phyloP scores from a whole-genome alignment of 2,329 filamentous ascomycete species.

The Claviceps capensis region DNA sequence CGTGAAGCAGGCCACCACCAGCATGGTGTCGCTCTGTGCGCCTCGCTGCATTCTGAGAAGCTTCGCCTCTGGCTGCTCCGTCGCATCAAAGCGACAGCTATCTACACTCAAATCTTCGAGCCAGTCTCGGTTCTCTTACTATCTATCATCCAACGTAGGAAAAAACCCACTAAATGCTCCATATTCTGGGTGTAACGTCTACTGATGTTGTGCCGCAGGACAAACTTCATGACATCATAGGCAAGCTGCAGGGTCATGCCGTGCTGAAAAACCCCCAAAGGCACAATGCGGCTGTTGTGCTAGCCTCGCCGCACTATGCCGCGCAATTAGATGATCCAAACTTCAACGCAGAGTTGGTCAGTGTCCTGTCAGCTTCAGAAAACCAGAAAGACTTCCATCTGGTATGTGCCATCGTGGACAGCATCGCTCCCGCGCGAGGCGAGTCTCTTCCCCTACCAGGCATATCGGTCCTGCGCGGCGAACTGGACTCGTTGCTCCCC shows the following conservation, averaged over 20 bases:
- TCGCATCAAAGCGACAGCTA: constrained; percentile 5
- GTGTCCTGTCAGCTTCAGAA: constrained; percentile 30
- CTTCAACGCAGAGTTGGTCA: constrained; percentile 29
- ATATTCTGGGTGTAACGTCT: neutral
- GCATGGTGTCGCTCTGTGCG: constrained; percentile 11
- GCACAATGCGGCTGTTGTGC: constrained; percentile 31
- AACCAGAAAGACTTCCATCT: constrained; percentile 30
- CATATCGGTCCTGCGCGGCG: constrained; percentile 38
- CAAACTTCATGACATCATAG: constrained; percentile 9
- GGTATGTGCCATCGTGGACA: constrained; percentile 42
- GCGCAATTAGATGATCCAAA: constrained; percentile 30
- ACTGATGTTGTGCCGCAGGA: constrained; percentile 3
- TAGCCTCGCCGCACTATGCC: constrained; percentile 36
- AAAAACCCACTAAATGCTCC: neutral
- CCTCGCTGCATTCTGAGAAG: constrained; percentile 10
- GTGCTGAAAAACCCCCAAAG: constrained; percentile 15
- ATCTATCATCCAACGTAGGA: constrained; percentile 7
- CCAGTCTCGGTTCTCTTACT: constrained; percentile 13
- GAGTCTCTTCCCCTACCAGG: constrained; percentile 24
- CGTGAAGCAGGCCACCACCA: neutral
- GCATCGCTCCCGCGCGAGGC: constrained; percentile 26
- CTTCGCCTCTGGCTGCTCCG: constrained; percentile 1
- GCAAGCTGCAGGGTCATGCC: constrained; percentile 11
- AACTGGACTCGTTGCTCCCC: constrained; percentile 27
- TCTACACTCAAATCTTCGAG: constrained; percentile 5